A percentile compares a stretch with the other conserved stretches of the same genome.
Conservation (phyloP, 345 rosid genomes). For the Dipteronia dyeriana region DNA sequence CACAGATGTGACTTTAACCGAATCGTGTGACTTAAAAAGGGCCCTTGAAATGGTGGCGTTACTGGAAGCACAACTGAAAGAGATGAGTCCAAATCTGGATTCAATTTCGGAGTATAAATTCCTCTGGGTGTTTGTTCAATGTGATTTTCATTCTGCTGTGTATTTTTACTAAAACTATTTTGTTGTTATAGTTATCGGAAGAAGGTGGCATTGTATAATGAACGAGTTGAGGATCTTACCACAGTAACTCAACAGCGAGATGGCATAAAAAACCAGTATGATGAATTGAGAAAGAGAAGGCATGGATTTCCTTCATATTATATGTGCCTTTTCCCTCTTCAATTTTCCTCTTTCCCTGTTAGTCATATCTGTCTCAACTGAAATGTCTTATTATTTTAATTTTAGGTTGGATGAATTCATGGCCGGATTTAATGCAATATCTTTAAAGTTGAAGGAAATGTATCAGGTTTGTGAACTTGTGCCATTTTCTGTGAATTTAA, state of each 20-base stretch:
- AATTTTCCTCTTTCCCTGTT: neutral
- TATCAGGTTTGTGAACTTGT: constrained; percentile 71
- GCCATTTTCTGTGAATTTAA: neutral
- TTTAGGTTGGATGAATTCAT: constrained; percentile 95
- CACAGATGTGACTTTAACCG: constrained; percentile 51
- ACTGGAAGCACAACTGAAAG: constrained; percentile 89
- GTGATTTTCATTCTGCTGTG: constrained; percentile 11
- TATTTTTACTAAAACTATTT: constrained; percentile 12
- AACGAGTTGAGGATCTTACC: constrained; percentile 81
- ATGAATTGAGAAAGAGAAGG: constrained; percentile 92
- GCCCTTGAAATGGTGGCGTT: constrained; percentile 78
- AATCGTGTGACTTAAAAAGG: constrained; percentile 65
- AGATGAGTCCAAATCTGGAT: constrained; percentile 95
- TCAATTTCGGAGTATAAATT: constrained; percentile 83
- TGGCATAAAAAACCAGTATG: constrained; percentile 78
- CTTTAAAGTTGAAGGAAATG: constrained; percentile 96
- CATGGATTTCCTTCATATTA: constrained; percentile 21
- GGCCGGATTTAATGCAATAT: constrained; percentile 94
- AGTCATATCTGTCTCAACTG: constrained; percentile 22
- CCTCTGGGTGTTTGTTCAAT: neutral
- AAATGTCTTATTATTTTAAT: constrained; percentile 25
- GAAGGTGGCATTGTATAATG: constrained; percentile 72
- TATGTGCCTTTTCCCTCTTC: neutral
- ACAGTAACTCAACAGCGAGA: constrained; percentile 78
- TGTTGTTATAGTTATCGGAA: constrained; percentile 57